Evolutionary conservation across 2,329 filamentous ascomycete species (phyloP).

Genomic region (Verticillium longisporum): DNA sequence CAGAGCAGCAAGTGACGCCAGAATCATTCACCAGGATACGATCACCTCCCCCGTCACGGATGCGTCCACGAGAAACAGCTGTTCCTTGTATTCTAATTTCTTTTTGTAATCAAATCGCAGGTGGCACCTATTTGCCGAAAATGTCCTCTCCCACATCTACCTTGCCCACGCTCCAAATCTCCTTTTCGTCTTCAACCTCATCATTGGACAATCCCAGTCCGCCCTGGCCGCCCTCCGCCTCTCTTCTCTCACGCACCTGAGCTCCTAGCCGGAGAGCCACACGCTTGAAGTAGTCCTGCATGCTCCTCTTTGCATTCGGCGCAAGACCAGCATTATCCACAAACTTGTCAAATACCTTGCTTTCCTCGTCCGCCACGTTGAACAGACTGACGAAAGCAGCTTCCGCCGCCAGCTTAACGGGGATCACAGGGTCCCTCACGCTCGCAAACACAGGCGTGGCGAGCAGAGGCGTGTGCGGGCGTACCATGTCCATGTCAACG

Average conservation of each 20-base stretch:
- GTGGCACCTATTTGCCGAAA: constrained; percentile 27
- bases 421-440: constrained; percentile 87
- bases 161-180: constrained; percentile 92
- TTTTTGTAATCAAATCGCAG: background rate
- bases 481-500: constrained; percentile 69
- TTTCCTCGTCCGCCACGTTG: constrained; percentile 80
- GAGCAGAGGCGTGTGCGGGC: constrained; percentile 75
- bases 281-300: constrained; percentile 96
- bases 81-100: background rate
- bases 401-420: constrained; percentile 91
- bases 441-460: constrained; percentile 79
- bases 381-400: constrained; percentile 91
- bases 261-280: constrained; percentile 78
- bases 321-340: constrained; percentile 64
- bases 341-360: constrained; percentile 84
- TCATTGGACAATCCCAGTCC: constrained; percentile 83
- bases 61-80: background rate
- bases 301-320: constrained; percentile 73
- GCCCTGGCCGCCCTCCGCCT: constrained; percentile 84
- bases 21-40: too few species aligned
- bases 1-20: too few species aligned
- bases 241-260: constrained; percentile 81
- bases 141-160: constrained; percentile 67
- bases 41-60: too few species aligned
- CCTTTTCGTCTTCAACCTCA: constrained; percentile 87